phyloP scores from a whole-genome alignment of 2,329 filamentous ascomycete genomes.

The Colletotrichum costaricense region DNA sequence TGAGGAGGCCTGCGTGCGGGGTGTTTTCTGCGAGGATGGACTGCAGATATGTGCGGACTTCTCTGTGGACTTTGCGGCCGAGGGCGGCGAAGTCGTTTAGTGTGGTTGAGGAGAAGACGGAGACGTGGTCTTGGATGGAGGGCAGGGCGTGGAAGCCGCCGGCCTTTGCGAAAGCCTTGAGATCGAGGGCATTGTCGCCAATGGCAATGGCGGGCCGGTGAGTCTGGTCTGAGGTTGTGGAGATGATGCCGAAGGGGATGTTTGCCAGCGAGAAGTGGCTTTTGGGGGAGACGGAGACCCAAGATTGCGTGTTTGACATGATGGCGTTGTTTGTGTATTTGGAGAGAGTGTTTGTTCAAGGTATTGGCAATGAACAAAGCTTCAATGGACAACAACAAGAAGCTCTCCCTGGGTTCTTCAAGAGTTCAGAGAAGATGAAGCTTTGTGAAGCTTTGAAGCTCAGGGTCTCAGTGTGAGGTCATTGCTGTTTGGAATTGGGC shows the following conservation, averaged over 20 bases:
- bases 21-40: conserved; percentile 69
- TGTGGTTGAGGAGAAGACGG: conserved; percentile 57
- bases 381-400: background rate
- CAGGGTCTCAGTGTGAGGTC: conserved; percentile 9
- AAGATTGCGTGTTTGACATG: conserved; percentile 37
- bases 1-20: conserved; percentile 46
- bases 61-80: conserved; percentile 75
- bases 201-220: conserved; percentile 78
- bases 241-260: conserved; percentile 86
- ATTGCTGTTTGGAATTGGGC: conserved; percentile 17
- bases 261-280: conserved; percentile 79
- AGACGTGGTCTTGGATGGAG: conserved; percentile 40
- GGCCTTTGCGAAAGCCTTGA: conserved; percentile 67
- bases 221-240: conserved; percentile 64
- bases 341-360: background rate
- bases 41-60: conserved; percentile 77
- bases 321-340: background rate
- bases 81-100: conserved; percentile 79
- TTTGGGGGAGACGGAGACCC: conserved; percentile 47
- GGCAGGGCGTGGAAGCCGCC: conserved; percentile 51
- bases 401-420: background rate
- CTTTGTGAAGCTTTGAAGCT: too few species aligned
- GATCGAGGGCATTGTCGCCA: conserved; percentile 77
- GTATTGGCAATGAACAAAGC: background rate
- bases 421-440: background rate